Base-by-base conservation (phyloP, 257 asterid species). In the Ilex aquifolium region DNA sequence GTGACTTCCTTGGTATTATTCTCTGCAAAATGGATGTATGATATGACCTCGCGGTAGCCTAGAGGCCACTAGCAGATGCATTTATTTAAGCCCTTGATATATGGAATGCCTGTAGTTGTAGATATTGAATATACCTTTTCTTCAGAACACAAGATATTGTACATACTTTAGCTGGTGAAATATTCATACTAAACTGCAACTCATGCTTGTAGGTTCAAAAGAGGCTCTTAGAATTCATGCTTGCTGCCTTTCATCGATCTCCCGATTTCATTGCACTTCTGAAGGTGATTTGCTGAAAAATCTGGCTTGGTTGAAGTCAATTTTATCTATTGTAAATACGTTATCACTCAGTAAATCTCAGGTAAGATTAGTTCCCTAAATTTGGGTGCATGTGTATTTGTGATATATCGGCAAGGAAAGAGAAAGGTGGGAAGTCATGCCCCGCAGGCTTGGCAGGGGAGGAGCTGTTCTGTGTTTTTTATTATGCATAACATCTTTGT, bases 171-270 rank as follows among this genome's bases (percentile, higher is more conserved):
- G 14, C 31, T n/a, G 31, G 32, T 44, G 16, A 52, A 49, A 58
- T 42, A 40, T 62, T 69, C 31, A 31, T 63, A 59, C 56, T 64
- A 62, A 59, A 56, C 61, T 64, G 63, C 68, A 21, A 21, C 63
- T 60, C 30, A 31, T 67, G 62, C 55, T 55, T 74, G 64, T 82
- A 90, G 97, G 86, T 88, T 53, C 96, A 91, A 61, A 88, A 82
- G 81, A 79, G 90, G 86, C 87, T 91, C 73, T 56, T 88, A 57
- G 95, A 91, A 75, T 89, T 91, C 83, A 63, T 91, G 84, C 96
- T 91, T 66, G 76, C 96, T 65, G 85, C 88, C 72, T 88, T 91
- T 59, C 84, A 79, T 63, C 84, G 82, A 63, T 81, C 95, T 68
- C 98, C 98, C 74, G 77, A 78, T 69, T 83, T 88, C 68, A 76